These are phyloP conservation scores for Chalciporus piperatus DNA, from an alignment of 768 basidiomycete genomes.

Conservation along the genomic window DNA sequence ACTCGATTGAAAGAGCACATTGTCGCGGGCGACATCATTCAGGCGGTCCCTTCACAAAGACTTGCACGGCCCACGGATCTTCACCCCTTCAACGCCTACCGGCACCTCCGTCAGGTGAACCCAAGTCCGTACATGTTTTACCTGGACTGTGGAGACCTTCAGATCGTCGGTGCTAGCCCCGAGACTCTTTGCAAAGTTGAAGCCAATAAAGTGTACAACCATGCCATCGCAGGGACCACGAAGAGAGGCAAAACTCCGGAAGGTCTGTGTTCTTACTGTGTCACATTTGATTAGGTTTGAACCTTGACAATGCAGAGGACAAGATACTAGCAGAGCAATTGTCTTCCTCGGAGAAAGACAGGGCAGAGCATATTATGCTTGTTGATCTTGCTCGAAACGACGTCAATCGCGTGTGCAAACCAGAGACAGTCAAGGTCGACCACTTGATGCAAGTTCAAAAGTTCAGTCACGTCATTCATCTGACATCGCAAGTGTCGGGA, in stretches of 20 bases:
- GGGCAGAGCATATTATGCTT: conserved; percentile 98
- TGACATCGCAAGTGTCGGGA: conserved; percentile 95
- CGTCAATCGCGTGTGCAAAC: conserved; percentile 95
- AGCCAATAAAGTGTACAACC: conserved; percentile 89
- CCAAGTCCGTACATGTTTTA: conserved; percentile 99
- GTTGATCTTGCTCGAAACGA: conserved; percentile 98
- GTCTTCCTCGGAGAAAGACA: conserved; percentile 85
- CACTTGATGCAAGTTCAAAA: conserved; percentile 90
- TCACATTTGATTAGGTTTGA: conserved; percentile 3
- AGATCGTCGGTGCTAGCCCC: conserved; percentile 97
- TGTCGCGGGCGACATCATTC: conserved; percentile 95
- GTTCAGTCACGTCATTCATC: conserved; percentile 97
- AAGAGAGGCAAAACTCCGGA: conserved; percentile 81
- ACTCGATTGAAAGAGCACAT: conserved; percentile 93
- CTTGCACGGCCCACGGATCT: conserved; percentile 80
- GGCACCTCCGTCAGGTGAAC: conserved; percentile 90
- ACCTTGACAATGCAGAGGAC: conserved; percentile 69
- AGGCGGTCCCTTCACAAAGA: conserved; percentile 95
- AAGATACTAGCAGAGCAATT: conserved; percentile 70
- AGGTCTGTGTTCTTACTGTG: conserved; percentile 49
- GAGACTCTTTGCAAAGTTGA: conserved; percentile 97
- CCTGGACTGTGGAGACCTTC: conserved; percentile 87
- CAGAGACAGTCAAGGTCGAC: conserved; percentile 94
- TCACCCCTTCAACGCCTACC: conserved; percentile 97
- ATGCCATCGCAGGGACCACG: conserved; percentile 96